Percentiles rank a stretch among this genome's conserved stretches.
Evolutionary conservation across 192 early-diverging fungal genomes (phyloP).

Genomic region (Linnemannia schmuckeri): DNA sequence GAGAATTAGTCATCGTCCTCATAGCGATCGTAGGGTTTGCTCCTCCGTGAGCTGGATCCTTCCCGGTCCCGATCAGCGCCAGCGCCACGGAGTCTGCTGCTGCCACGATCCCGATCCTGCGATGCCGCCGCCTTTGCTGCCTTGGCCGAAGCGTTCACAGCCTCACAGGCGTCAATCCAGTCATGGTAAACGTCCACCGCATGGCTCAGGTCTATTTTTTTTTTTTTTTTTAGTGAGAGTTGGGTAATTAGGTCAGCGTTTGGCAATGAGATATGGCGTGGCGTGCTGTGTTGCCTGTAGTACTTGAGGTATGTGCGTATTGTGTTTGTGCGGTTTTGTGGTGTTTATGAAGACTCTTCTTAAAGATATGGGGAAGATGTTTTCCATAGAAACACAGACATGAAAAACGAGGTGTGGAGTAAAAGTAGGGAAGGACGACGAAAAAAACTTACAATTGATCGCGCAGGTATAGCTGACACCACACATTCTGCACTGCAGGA

Average conservation of each 20-base stretch:
- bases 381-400: too few species aligned
- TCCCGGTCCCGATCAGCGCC: slow-evolving; percentile 24
- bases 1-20: slow-evolving; percentile 28
- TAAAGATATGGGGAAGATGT: too few species aligned
- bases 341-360: too few species aligned
- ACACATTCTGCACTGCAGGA: slow-evolving; percentile 84
- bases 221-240: neutral
- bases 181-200: slow-evolving; percentile 93
- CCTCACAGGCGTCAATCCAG: slow-evolving; percentile 94
- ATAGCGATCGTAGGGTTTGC: slow-evolving; percentile 47
- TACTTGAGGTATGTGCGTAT: too few species aligned
- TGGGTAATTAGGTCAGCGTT: too few species aligned
- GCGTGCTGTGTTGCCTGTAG: too few species aligned
- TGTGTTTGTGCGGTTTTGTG: too few species aligned
- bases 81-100: slow-evolving; percentile 18
- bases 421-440: neutral
- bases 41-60: slow-evolving; percentile 31
- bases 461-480: slow-evolving; percentile 78
- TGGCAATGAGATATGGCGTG: too few species aligned
- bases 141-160: slow-evolving; percentile 54
- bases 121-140: slow-evolving; percentile 41
- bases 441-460: slow-evolving; percentile 68
- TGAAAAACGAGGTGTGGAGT: neutral
- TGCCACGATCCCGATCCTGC: slow-evolving; percentile 38
- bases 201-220: slow-evolving; percentile 73